Evolutionary conservation across 2,329 filamentous ascomycete genomes (phyloP).

Genomic region (Whalleya microplaca): DNA sequence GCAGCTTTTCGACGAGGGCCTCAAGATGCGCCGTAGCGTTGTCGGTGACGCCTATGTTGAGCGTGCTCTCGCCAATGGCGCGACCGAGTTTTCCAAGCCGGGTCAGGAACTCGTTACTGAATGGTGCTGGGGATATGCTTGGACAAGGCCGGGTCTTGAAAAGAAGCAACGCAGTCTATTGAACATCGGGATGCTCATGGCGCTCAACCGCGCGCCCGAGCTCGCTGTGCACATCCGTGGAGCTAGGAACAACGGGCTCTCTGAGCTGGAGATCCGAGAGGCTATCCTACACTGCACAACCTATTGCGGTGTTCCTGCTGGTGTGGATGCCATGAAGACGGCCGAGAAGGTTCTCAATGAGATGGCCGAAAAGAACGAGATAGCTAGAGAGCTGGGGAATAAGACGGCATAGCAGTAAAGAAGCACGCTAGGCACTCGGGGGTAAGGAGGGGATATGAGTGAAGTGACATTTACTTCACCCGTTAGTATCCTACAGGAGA

Average conservation of each 20-base stretch:
- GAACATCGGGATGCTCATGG: slow-evolving; percentile 64
- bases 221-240: slow-evolving; percentile 65
- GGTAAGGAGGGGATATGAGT: too few relatives aligned
- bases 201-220: slow-evolving; percentile 62
- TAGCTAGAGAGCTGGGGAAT: slow-evolving; percentile 32
- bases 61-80: slow-evolving; percentile 56
- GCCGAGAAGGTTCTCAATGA: slow-evolving; percentile 38
- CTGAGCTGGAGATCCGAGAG: slow-evolving; percentile 66
- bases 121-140: slow-evolving; percentile 66
- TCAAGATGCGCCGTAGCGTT: slow-evolving; percentile 62
- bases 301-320: slow-evolving; percentile 49
- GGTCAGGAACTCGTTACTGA: slow-evolving; percentile 68
- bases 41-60: slow-evolving; percentile 66
- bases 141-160: slow-evolving; percentile 65
- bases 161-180: slow-evolving; percentile 64
- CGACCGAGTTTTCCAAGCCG: slow-evolving; percentile 61
- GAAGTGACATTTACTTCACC: too few relatives aligned
- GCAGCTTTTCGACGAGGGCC: slow-evolving; percentile 62
- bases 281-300: slow-evolving; percentile 52
- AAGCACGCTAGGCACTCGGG: neutral
- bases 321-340: slow-evolving; percentile 44
- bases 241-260: slow-evolving; percentile 64
- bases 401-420: slow-evolving; percentile 17
- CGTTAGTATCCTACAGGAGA: too few relatives aligned
- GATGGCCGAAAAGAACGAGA: slow-evolving; percentile 38